Conservation (phyloP, 306 rosid genomes). For the Prunus dulcis region DNA sequence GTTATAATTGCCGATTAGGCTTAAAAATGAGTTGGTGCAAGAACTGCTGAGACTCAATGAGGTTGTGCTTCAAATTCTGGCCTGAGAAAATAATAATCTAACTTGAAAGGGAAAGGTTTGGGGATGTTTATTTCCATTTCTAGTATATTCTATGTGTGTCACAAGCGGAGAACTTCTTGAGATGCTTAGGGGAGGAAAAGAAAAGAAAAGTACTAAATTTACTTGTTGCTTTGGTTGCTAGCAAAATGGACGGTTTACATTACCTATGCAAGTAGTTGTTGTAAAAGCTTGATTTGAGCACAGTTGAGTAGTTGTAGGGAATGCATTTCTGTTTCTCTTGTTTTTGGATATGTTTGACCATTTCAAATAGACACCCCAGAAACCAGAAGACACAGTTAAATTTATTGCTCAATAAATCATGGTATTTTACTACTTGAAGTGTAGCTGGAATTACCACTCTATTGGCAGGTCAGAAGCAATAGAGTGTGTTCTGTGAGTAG, state of each 20-base stretch:
- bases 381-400: not conserved
- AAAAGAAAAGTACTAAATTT: not conserved
- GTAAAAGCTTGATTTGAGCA: not conserved
- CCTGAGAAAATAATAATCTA: not conserved
- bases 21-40: not conserved
- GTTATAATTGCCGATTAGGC: no score
- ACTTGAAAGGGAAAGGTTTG: not conserved
- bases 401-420: not conserved
- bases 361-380: not conserved
- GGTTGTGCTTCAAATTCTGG: not conserved
- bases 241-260: not conserved
- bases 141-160: not conserved
- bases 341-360: not conserved
- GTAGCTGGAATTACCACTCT: not conserved
- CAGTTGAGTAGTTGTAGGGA: not conserved
- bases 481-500: not conserved
- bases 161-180: not conserved
- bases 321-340: not conserved
- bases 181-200: not conserved
- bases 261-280: not conserved
- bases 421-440: not conserved
- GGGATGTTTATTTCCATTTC: not conserved
- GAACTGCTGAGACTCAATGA: not conserved
- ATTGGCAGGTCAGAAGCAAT: not conserved
- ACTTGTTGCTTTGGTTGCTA: not conserved